Conservation (phyloP, 1,284 basidiomycete species). For the Irpex sp. region DNA sequence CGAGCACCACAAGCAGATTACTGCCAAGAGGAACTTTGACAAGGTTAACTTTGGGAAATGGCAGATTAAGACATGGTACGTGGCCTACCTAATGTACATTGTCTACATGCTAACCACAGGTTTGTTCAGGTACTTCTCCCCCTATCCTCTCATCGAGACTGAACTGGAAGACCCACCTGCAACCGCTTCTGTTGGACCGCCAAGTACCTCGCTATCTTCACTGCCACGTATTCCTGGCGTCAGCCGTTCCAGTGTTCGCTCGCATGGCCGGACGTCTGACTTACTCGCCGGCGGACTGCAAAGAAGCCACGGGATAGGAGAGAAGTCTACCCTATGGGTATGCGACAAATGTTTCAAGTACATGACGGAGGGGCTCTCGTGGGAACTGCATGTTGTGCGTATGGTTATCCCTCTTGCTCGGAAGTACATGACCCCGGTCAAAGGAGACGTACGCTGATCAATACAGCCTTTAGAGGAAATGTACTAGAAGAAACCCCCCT, state of each 20-base stretch:
- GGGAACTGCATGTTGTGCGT: slow-evolving; percentile 75
- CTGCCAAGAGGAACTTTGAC: slow-evolving; percentile 73
- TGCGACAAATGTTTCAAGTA: slow-evolving; percentile 98
- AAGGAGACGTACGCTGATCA: neutral
- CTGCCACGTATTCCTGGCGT: slow-evolving; percentile 39
- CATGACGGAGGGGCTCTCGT: slow-evolving; percentile 71
- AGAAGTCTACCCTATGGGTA: slow-evolving; percentile 68
- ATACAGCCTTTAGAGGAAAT: slow-evolving; percentile 54
- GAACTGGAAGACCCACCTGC: slow-evolving; percentile 39
- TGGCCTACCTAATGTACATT: slow-evolving; percentile 13
- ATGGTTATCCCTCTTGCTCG: slow-evolving; percentile 7
- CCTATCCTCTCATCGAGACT: slow-evolving; percentile 72
- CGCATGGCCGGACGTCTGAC: slow-evolving; percentile 69
- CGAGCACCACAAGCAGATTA: slow-evolving; percentile 62
- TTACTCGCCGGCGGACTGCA: slow-evolving; percentile 61
- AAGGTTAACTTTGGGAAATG: slow-evolving; percentile 72
- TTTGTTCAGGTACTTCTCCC: slow-evolving; percentile 77
- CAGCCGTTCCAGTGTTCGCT: slow-evolving; percentile 28
- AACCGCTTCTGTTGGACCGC: neutral
- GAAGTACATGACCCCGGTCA: neutral
- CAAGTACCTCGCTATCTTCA: neutral
- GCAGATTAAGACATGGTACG: slow-evolving; percentile 79
- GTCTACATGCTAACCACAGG: neutral
- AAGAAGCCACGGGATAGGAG: slow-evolving; percentile 44
- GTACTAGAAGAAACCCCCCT: slow-evolving; percentile 75